Percentiles rank a stretch among this genome's conserved stretches.
These are phyloP conservation scores for Colletotrichum sp. DNA, from an alignment of 2,329 filamentous ascomycete species.

Conservation along the genomic window DNA sequence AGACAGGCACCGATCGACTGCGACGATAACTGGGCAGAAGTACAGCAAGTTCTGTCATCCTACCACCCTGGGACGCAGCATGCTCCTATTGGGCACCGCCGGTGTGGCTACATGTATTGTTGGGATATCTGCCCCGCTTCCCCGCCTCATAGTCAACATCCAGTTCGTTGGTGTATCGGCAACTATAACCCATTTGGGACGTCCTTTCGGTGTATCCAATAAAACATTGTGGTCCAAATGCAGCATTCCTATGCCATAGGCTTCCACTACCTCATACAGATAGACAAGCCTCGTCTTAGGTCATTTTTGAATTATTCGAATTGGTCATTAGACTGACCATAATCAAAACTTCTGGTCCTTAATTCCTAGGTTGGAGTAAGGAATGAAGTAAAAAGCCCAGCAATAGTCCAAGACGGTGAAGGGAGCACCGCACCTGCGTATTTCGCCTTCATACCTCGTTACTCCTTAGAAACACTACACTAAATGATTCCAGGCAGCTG, in stretches of 20 bases:
- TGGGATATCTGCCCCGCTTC: background rate
- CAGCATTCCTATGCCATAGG: background rate
- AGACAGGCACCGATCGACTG: background rate
- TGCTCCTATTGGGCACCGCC: background rate
- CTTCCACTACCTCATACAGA: background rate
- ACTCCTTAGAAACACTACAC: background rate
- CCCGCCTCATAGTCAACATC: background rate
- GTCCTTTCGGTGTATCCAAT: background rate
- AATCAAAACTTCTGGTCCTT: background rate
- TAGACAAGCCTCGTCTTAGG: background rate
- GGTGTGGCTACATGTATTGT: background rate
- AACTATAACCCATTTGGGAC: background rate
- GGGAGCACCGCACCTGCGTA: background rate
- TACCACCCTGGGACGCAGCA: background rate
- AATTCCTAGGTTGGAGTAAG: background rate
- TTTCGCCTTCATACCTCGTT: background rate
- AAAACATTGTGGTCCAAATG: background rate
- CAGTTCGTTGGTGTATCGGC: background rate
- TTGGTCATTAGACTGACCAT: background rate
- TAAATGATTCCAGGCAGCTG: background rate
- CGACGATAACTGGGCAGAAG: background rate
- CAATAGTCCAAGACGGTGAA: background rate
- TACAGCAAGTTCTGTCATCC: background rate
- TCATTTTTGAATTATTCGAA: background rate
- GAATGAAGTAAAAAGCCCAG: background rate